Base-by-base conservation (phyloP, 2,329 filamentous ascomycete genomes). In the Leptographium galeiforme region DNA sequence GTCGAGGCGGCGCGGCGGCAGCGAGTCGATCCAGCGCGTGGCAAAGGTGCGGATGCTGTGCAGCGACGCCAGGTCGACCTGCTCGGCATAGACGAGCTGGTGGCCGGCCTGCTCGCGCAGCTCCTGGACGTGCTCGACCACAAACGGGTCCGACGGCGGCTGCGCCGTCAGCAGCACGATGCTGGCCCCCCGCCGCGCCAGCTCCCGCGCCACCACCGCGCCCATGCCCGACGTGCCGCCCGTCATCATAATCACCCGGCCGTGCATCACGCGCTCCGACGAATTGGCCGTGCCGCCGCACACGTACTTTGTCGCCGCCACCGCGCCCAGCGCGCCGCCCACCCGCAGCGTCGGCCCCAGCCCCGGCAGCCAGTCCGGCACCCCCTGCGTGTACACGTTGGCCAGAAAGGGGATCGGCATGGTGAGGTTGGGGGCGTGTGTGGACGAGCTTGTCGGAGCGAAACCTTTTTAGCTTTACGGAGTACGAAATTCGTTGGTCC, bases 11-110 rank as follows among this genome's bases (percentile, higher is more conserved):
- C 94, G 78, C 10, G 90, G 88, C 3, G 93, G 91, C 25, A 87
- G 80, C 67, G 96, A 97, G 67, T 98, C 91, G 59, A 98, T 89
- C 91, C 94, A 98, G 72, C 89, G 91, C 0, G 93, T 98, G 13
- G 93, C 93, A 66, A 98, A 98, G 57, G 84, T 77, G 41, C 93
- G 86, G 61, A 98, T 84, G 66, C 87, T 94, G 66, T 95, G 82
- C n/a, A 98, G 74, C 16, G 85, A 91, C 13, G 84, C 72, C 33
- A 98, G 79, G 64, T 98, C 89, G 61, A 95, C 89, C 69, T 95
- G 87, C 68, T 98, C 93, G 56, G 93, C 89, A 63, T 95, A 97
- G 61, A 98, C 88, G 63, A 98, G 76, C 55, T 90, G 76, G 69
- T 97, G 97, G 36, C 79, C 77, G 8, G 89, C 88, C 52, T 77